Percentiles rank a stretch among this genome's conserved stretches.
These are phyloP conservation scores for Rhazya stricta DNA, from an alignment of 257 asterid genomes.

Conservation along the genomic window DNA sequence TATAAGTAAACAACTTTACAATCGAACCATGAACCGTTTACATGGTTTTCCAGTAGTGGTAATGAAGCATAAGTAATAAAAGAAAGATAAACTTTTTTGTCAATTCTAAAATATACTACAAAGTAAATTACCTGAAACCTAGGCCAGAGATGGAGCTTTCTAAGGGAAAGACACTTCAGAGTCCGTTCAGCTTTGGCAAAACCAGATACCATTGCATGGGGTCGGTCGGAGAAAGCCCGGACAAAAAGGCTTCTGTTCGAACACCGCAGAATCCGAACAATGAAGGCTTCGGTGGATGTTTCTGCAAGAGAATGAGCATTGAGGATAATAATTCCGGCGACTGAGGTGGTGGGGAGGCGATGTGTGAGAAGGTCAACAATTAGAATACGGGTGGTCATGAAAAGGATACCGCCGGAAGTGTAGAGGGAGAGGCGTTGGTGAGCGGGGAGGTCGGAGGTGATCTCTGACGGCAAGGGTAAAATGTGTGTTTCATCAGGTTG, in stretches of 20 bases:
- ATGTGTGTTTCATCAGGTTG: slow-evolving; percentile 9
- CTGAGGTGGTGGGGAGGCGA: slow-evolving; percentile 58
- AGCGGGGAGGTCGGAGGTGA: slow-evolving; percentile 71
- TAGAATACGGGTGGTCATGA: slow-evolving; percentile 78
- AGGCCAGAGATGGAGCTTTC: slow-evolving; percentile 96
- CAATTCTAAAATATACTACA: neutral
- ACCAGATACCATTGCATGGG: slow-evolving; percentile 83
- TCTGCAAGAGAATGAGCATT: slow-evolving; percentile 84
- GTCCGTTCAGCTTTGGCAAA: slow-evolving; percentile 87
- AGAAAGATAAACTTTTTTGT: too few species aligned
- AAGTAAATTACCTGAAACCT: slow-evolving; percentile 66
- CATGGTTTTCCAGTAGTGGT: neutral
- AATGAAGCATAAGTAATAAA: neutral
- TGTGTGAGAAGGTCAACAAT: slow-evolving; percentile 84
- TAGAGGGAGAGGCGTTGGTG: slow-evolving; percentile 67
- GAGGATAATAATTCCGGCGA: slow-evolving; percentile 70
- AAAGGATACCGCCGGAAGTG: slow-evolving; percentile 64
- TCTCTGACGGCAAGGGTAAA: slow-evolving; percentile 41
- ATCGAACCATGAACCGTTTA: neutral
- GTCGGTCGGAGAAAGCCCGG: slow-evolving; percentile 86
- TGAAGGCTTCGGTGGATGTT: slow-evolving; percentile 90
- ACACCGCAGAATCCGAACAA: slow-evolving; percentile 68
- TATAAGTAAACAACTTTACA: neutral
- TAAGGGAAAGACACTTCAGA: slow-evolving; percentile 73
- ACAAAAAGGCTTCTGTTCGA: slow-evolving; percentile 57